These are phyloP conservation scores for Botryobasidium botryosum DNA, from an alignment of 768 basidiomycete genomes.

Conservation along the genomic window DNA sequence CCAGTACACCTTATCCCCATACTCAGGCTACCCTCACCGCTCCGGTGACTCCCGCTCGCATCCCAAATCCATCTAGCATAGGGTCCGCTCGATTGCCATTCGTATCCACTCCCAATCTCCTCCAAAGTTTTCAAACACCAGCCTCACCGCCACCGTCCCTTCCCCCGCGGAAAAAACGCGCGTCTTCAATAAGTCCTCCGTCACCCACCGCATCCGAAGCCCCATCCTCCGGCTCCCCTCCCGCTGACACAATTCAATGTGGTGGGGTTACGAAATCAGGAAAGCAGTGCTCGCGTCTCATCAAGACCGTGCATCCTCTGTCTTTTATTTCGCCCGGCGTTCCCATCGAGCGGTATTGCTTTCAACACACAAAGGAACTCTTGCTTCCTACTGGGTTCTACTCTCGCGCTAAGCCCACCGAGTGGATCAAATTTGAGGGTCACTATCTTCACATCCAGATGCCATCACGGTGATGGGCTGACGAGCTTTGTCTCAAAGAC, in stretches of 20 bases:
- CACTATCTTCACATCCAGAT: conserved; percentile 11
- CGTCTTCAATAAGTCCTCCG: too few relatives aligned
- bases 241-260: conserved; percentile 30
- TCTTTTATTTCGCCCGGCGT: conserved; percentile 2
- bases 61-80: too few relatives aligned
- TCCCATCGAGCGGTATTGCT: conserved; percentile 11
- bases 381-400: conserved; percentile 40
- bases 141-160: too few relatives aligned
- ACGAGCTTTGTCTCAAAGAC: conserved; percentile 24
- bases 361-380: conserved; percentile 42
- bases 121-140: too few relatives aligned
- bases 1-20: too few relatives aligned
- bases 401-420: conserved; percentile 27
- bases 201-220: too few relatives aligned
- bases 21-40: too few relatives aligned
- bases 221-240: too few relatives aligned
- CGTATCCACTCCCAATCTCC: too few relatives aligned
- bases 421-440: conserved; percentile 46
- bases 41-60: too few relatives aligned
- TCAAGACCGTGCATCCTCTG: conserved; percentile 29
- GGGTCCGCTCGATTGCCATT: too few relatives aligned
- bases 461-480: not conserved
- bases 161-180: too few relatives aligned
- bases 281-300: conserved; percentile 40
- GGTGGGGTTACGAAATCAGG: conserved; percentile 46